Base-by-base conservation (phyloP, 352 stramenopile species). In the Pythium rishiriense region DNA sequence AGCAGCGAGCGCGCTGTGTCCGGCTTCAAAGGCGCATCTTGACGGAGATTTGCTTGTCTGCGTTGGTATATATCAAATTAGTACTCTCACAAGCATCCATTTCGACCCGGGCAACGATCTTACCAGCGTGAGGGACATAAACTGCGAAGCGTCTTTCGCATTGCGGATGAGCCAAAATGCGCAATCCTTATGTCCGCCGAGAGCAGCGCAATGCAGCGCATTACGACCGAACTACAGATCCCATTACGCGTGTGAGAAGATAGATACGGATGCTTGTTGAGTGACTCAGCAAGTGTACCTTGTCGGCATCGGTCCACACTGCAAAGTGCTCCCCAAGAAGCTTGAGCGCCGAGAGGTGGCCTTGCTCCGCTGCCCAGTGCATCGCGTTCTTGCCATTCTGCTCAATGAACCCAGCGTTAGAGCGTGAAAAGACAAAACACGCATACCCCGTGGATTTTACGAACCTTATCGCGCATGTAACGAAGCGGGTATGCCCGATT, bases 361-460 rank as follows among this genome's bases (percentile, higher is more conserved):
- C 83, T 26, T 83, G 82, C 53, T 92, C 84, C 1, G 86, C 84
- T 17, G 86, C 86, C 83, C 85, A 95, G 50, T 95, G 86, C 80
- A 95, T 87, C 17, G 86, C 86, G 46, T 95, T 95, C 58, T 95
- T 95, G 51, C 86, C 86, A 53, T 95, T 93, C 86, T 94, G 51
- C 37, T 17, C 21, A 1, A 19, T 31, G 29, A 47, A 14, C 7
- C 19, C 9, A 31, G 39, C n/a, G 25, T n/a, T 24, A 33, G 25
- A 28, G 22, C 7, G 41, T 4, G 33, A 24, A 3, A 28, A 22
- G 2, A 17, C 24, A 41, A 50, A 9, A 6, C 1, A 58, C 8
- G 14, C 12, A 19, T 12, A n/a, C 22, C 21, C 15, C 6, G 31
- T 26, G 4, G 5, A 46, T 17, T 52, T 19, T 10, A 8, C 19